These are phyloP conservation scores for Escovopsis sp. DNA, from an alignment of 2,329 filamentous ascomycete genomes.

Conservation along the genomic window DNA sequence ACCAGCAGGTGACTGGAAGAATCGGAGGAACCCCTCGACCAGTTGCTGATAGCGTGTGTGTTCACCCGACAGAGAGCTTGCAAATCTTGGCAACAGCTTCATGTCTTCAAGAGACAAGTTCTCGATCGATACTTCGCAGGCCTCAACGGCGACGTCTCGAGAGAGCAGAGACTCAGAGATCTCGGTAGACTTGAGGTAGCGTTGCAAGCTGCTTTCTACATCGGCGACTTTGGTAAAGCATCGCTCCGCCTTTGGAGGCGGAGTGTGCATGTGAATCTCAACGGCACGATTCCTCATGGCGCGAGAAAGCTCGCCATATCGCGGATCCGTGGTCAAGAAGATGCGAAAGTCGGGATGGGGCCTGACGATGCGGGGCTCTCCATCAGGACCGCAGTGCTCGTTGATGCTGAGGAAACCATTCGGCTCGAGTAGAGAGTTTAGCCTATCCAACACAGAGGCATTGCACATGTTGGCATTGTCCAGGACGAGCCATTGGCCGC, in stretches of 20 bases:
- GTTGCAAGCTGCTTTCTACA: slow-evolving; percentile 34
- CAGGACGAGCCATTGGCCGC: slow-evolving; percentile 83
- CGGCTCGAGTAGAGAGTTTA: slow-evolving; percentile 89
- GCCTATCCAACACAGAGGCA: slow-evolving; percentile 79
- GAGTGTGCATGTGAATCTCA: slow-evolving; percentile 61
- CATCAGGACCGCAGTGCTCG: slow-evolving; percentile 74
- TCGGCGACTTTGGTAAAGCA: slow-evolving; percentile 27
- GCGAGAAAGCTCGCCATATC: slow-evolving; percentile 82
- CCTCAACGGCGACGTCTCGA: slow-evolving; percentile 10
- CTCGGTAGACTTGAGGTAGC: slow-evolving; percentile 27
- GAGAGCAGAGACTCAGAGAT: slow-evolving; percentile 15
- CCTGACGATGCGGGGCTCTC: slow-evolving; percentile 61
- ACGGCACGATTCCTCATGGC: slow-evolving; percentile 94
- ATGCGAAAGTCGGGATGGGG: slow-evolving; percentile 82
- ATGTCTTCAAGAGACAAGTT: slow-evolving; percentile 33
- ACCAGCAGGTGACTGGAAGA: slow-evolving; percentile 19
- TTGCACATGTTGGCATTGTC: slow-evolving; percentile 97
- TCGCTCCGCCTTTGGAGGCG: slow-evolving; percentile 17
- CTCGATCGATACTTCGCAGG: slow-evolving; percentile 26
- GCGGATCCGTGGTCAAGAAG: slow-evolving; percentile 85
- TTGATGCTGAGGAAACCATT: slow-evolving; percentile 82
- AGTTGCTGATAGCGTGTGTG: slow-evolving; percentile 4
- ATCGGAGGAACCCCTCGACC: slow-evolving; percentile 14
- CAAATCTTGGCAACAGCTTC: slow-evolving; percentile 21
- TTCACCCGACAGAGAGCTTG: slow-evolving; percentile 10